Evolutionary conservation across 2,329 filamentous ascomycete genomes (phyloP).

Genomic region (Talaromyces marneffei): DNA sequence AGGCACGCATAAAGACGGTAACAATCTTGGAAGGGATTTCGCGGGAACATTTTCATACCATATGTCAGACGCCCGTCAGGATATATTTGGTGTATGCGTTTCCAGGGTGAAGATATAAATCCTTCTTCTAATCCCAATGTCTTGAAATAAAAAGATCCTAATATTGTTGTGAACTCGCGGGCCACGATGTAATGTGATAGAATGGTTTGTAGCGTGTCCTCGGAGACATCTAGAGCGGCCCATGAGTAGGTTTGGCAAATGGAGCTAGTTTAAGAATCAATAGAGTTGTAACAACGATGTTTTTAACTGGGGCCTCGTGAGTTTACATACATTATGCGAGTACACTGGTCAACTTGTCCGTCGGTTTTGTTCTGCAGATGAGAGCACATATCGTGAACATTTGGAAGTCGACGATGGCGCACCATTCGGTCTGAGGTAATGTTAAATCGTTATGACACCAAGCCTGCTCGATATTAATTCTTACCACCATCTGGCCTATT

Average conservation of each 20-base stretch:
- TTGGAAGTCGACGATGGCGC: not conserved
- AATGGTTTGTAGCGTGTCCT: not conserved
- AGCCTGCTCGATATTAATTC: not conserved
- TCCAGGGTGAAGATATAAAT: not conserved
- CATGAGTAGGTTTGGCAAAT: not conserved
- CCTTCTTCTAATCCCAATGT: not conserved
- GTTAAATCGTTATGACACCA: not conserved
- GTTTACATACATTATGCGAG: not conserved
- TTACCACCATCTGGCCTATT: not conserved
- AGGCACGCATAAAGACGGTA: not conserved
- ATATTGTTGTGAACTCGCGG: not conserved
- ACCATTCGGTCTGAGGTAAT: not conserved
- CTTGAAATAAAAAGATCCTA: not conserved
- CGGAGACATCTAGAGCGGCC: not conserved
- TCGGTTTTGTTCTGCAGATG: not conserved
- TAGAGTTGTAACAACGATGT: not conserved
- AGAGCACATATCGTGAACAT: not conserved
- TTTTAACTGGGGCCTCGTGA: not conserved
- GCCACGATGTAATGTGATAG: not conserved
- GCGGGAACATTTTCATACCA: not conserved
- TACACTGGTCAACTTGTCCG: not conserved
- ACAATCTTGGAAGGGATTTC: no score
- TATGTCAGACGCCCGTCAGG: not conserved
- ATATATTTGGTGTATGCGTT: not conserved
- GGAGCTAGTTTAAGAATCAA: not conserved